Evolutionary conservation across 495 filamentous ascomycete genomes (phyloP).

Genomic region (Venustampulla echinocandica): DNA sequence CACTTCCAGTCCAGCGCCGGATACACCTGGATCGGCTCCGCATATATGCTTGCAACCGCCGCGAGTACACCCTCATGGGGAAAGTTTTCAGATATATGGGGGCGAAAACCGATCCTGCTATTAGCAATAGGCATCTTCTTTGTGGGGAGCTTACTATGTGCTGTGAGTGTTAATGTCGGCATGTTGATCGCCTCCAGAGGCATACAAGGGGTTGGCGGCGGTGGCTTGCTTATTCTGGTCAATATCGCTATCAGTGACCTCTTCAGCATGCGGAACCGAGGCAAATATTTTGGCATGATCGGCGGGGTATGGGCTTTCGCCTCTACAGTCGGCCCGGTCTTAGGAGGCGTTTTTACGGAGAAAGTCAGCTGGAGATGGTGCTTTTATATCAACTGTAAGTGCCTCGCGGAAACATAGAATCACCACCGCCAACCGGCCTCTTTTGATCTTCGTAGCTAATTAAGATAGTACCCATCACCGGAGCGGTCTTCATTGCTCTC

Average conservation of each 20-base stretch:
- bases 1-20: slow-evolving; percentile 52
- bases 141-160: slow-evolving; percentile 63
- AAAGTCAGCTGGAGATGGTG: slow-evolving; percentile 35
- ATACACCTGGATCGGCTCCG: slow-evolving; percentile 70
- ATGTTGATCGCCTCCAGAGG: slow-evolving; percentile 67
- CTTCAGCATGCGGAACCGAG: slow-evolving; percentile 60
- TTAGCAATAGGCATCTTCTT: slow-evolving; percentile 65
- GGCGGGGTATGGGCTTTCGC: slow-evolving; percentile 67
- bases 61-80: slow-evolving; percentile 66
- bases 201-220: slow-evolving; percentile 70
- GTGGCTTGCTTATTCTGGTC: slow-evolving; percentile 66
- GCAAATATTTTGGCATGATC: slow-evolving; percentile 44
- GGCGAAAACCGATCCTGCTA: slow-evolving; percentile 67
- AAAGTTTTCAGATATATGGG: slow-evolving; percentile 78
- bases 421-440: too few relatives aligned
- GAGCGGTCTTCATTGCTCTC: slow-evolving; percentile 54
- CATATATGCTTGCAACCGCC: slow-evolving; percentile 58
- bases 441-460: too few relatives aligned
- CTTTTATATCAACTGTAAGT: slow-evolving; percentile 2
- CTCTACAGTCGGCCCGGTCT: slow-evolving; percentile 58
- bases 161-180: slow-evolving; percentile 52
- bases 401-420: too few relatives aligned
- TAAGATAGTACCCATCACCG: slow-evolving; percentile 61
- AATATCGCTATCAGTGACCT: slow-evolving; percentile 75
- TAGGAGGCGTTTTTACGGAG: slow-evolving; percentile 67